Conservation (phyloP, 192 early-diverging fungal species). For the Piromyces sp. region DNA sequence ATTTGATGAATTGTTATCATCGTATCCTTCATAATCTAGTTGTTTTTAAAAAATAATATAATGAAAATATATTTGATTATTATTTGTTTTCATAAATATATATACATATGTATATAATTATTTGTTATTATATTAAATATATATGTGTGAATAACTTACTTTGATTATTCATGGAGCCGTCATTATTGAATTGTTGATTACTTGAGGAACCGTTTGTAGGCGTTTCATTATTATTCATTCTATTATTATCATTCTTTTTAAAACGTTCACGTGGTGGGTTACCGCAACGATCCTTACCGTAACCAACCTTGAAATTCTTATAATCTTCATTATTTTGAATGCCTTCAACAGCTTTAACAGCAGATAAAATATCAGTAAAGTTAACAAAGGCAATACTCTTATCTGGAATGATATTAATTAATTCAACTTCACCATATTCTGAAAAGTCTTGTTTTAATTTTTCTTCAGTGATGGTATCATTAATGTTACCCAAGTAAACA, state of each 20-base stretch:
- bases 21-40: too few relatives aligned
- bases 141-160: neutral
- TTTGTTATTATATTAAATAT: too few relatives aligned
- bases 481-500: constrained; percentile 32
- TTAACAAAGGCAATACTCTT: constrained; percentile 78
- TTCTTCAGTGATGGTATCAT: constrained; percentile 43
- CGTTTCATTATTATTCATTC: neutral
- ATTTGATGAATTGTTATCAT: too few relatives aligned
- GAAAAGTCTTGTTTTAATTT: constrained; percentile 55
- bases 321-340: constrained; percentile 45
- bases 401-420: constrained; percentile 63
- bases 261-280: constrained; percentile 32
- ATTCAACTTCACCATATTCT: constrained; percentile 73
- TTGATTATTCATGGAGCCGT: neutral
- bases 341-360: constrained; percentile 61
- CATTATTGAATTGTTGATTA: neutral
- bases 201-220: neutral
- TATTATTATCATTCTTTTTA: neutral
- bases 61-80: too few relatives aligned
- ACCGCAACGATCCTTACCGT: constrained; percentile 76
- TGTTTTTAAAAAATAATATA: too few relatives aligned
- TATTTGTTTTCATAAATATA: too few relatives aligned
- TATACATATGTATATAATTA: too few relatives aligned
- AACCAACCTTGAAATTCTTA: constrained; percentile 41
- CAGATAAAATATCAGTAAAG: constrained; percentile 55